Evolutionary conservation across 306 rosid genomes (phyloP).

Genomic region (Macrotyloma uniflorum): DNA sequence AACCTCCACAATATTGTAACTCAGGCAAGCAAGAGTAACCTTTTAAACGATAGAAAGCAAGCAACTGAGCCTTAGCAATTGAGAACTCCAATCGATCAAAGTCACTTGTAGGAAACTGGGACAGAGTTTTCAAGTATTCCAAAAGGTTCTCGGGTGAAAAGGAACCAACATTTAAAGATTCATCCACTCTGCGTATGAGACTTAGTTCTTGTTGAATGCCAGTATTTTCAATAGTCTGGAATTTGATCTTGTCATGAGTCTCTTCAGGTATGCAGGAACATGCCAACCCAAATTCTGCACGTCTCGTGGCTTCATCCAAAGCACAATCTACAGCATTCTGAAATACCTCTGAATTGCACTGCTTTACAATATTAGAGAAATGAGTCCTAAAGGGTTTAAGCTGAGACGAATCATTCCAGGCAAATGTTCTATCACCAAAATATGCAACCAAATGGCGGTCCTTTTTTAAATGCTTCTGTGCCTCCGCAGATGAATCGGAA

Average conservation of each 20-base stretch:
- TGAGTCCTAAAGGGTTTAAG: slow-evolving; percentile 71
- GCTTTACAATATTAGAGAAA: slow-evolving; percentile 69
- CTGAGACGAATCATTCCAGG: slow-evolving; percentile 89
- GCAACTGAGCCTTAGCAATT: slow-evolving; percentile 82
- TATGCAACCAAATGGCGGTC: slow-evolving; percentile 85
- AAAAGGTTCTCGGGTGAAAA: slow-evolving; percentile 67
- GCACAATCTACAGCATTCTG: slow-evolving; percentile 78
- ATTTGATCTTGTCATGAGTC: slow-evolving; percentile 52
- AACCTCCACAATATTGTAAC: slow-evolving; percentile 67
- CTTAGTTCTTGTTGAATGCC: slow-evolving; percentile 69
- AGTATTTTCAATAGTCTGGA: slow-evolving; percentile 72
- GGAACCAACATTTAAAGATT: slow-evolving; percentile 55
- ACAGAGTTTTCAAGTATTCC: slow-evolving; percentile 60
- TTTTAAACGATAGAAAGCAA: slow-evolving; percentile 68
- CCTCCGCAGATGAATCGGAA: slow-evolving; percentile 73
- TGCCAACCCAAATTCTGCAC: slow-evolving; percentile 73
- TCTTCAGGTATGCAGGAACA: slow-evolving; percentile 77
- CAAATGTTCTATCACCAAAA: slow-evolving; percentile 92
- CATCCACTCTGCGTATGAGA: slow-evolving; percentile 55
- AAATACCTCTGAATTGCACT: slow-evolving; percentile 70
- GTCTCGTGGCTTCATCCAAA: slow-evolving; percentile 77
- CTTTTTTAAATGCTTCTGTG: slow-evolving; percentile 79
- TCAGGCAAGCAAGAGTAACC: slow-evolving; percentile 79
- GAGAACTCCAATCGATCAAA: slow-evolving; percentile 64
- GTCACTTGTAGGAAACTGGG: slow-evolving; percentile 63